A percentile compares a stretch with the other conserved stretches of the same genome.
These are phyloP conservation scores for Penicillium sp. DNA, from an alignment of 2,329 filamentous ascomycete genomes.

Conservation along the genomic window DNA sequence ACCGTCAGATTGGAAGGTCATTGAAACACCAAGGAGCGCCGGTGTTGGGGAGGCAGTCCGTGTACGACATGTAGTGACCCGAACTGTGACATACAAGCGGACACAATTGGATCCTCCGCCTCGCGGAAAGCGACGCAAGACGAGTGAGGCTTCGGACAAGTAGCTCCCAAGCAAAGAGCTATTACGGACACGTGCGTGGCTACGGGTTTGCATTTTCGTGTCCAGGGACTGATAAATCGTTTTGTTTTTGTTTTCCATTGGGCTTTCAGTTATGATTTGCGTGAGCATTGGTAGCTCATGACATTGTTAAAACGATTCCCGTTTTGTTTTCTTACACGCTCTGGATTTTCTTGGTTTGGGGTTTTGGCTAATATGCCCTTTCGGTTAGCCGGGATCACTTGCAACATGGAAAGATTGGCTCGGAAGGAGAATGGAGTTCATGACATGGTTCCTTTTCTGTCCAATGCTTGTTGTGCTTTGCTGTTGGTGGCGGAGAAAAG, in stretches of 20 bases:
- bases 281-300: background rate
- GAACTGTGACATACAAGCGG: conserved; percentile 82
- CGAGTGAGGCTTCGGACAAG: conserved; percentile 26
- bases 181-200: too few relatives aligned
- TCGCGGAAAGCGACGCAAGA: conserved; percentile 84
- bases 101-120: conserved; percentile 77
- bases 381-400: background rate
- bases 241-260: background rate
- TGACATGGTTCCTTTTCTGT: background rate
- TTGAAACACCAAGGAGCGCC: conserved; percentile 45
- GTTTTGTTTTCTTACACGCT: background rate
- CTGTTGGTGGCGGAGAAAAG: background rate
- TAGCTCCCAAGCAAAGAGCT: too few relatives aligned
- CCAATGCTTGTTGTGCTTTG: background rate
- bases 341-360: background rate
- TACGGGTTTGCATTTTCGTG: background rate
- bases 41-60: conserved; percentile 58
- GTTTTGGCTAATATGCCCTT: background rate
- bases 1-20: background rate
- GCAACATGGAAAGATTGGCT: background rate
- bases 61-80: conserved; percentile 87
- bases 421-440: background rate
- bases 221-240: background rate
- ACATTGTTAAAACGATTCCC: background rate
- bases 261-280: background rate